Base-by-base conservation (phyloP, 2,329 filamentous ascomycete species). In the Cladorrhinum sp. region DNA sequence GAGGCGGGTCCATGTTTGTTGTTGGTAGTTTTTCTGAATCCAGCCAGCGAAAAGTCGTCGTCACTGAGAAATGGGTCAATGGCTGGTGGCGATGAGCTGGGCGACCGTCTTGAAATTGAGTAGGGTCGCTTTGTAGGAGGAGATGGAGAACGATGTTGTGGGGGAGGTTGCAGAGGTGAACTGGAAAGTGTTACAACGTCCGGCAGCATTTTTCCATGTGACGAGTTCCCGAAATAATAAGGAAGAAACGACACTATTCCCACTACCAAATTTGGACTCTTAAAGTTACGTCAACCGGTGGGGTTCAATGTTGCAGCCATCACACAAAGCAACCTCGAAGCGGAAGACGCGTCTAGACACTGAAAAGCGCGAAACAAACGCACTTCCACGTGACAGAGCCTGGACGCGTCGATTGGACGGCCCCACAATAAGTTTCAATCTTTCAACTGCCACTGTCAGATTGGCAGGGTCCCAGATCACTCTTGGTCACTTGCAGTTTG, bases 101-200 rank as follows among this genome's bases (percentile, higher is more conserved):
- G 41, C 16, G 41, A 45, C 16, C 41, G 41, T 45, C n/a, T 7
- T 45, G 41, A 18, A 10, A 13, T 45, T 10, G 41, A 45, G n/a
- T 18, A 20, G 2, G 41, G 41, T 22, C 41, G 41, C 16, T 45
- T 45, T 18, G 2, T 22, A 13, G 16, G 41, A 3, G 6, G 49
- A 2, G 49, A 18, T 49, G 45, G 12, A 16, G 5, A 3, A 20
- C 6, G 45, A 50, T 22, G 49, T 25, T 16, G 24, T 22, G 32
- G 16, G 18, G 45, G 25, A 8, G 29, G 24, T 29, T 10, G 38
- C 8, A 24, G 45, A 49, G 54, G 41, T 16, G 58, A 64, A 52
- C 58, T 61, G 4, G 64, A 67, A 12, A 67, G 57, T 20, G 66
- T 65, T 24, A 67, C 63, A 4, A 66, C 58, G 59, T 66, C 57